Evolutionary conservation across 2,329 filamentous ascomycete genomes (phyloP).

Genomic region (Kalaharituber pfeilii): DNA sequence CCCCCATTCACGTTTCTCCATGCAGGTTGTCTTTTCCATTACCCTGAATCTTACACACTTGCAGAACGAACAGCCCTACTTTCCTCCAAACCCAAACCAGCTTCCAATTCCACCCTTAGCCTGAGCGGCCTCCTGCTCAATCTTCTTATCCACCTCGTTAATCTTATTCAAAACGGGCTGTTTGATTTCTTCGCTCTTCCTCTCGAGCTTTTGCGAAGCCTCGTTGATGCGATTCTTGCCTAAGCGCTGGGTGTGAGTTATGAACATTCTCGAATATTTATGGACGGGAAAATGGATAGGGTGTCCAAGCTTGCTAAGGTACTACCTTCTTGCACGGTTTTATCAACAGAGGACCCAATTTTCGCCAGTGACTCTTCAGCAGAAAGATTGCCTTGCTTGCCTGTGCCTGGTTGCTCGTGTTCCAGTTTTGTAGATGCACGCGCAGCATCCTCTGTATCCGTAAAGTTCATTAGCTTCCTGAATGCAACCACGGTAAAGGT

Average conservation of each 20-base stretch:
- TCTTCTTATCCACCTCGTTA: constrained; percentile 65
- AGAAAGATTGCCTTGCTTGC: constrained; percentile 24
- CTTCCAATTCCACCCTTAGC: constrained; percentile 68
- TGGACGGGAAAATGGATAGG: not conserved
- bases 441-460: not conserved
- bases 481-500: too few relatives aligned
- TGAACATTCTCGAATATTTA: not conserved
- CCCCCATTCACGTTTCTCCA: not conserved
- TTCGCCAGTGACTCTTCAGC: constrained; percentile 43
- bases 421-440: not conserved
- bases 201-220: constrained; percentile 45
- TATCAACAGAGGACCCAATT: constrained; percentile 50
- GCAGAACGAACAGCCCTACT: constrained; percentile 28
- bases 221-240: constrained; percentile 38
- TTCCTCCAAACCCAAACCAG: constrained; percentile 56
- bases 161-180: constrained; percentile 52
- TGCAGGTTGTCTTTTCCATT: not conserved
- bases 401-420: not conserved
- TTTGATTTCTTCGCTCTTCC: constrained; percentile 33
- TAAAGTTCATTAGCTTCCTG: not conserved
- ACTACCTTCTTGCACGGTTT: constrained; percentile 39
- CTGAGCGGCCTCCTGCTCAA: constrained; percentile 61
- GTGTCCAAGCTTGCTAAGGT: not conserved
- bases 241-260: constrained; percentile 26
- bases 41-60: not conserved